A percentile compares a stretch with the other conserved stretches of the same genome.
Evolutionary conservation across 306 rosid species (phyloP).

Genomic region (Casuarina cunninghamiana): DNA sequence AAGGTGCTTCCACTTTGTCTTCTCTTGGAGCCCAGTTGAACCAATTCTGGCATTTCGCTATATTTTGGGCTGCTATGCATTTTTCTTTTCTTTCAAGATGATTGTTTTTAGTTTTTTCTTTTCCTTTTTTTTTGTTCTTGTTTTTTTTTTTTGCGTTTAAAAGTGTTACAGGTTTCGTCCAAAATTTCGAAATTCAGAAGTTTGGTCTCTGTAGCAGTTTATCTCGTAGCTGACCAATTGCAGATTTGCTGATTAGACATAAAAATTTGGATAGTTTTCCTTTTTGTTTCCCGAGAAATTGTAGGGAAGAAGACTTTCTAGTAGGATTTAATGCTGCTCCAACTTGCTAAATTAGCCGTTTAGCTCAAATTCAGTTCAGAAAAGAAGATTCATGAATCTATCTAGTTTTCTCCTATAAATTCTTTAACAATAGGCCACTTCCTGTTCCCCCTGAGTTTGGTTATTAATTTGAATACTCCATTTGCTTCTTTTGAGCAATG

Average conservation of each 20-base stretch:
- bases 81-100: neutral
- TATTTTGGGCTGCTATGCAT: slow-evolving; percentile 6
- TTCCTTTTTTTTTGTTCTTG: neutral
- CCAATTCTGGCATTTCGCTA: neutral
- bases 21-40: slow-evolving; percentile 18
- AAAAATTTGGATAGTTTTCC: neutral
- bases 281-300: slow-evolving; percentile 8
- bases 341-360: slow-evolving; percentile 2
- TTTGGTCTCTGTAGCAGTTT: slow-evolving; percentile 16
- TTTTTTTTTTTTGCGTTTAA: neutral
- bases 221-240: slow-evolving; percentile 12
- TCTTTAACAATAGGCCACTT: neutral
- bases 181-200: neutral
- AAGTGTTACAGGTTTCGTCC: neutral
- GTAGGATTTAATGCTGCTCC: slow-evolving; percentile 12
- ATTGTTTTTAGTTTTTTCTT: neutral
- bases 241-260: slow-evolving; percentile 22
- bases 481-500: neutral
- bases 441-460: too few relatives aligned
- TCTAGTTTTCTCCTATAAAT: neutral
- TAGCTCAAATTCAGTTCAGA: slow-evolving; percentile 11
- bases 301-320: slow-evolving; percentile 3
- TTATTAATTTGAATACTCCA: neutral
- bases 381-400: slow-evolving; percentile 23
- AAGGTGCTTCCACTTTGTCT: slow-evolving; percentile 41